Percentiles rank a stretch among this genome's conserved stretches.
These are phyloP conservation scores for Schrenkiella parvula DNA, from an alignment of 345 rosid species.

Conservation along the genomic window DNA sequence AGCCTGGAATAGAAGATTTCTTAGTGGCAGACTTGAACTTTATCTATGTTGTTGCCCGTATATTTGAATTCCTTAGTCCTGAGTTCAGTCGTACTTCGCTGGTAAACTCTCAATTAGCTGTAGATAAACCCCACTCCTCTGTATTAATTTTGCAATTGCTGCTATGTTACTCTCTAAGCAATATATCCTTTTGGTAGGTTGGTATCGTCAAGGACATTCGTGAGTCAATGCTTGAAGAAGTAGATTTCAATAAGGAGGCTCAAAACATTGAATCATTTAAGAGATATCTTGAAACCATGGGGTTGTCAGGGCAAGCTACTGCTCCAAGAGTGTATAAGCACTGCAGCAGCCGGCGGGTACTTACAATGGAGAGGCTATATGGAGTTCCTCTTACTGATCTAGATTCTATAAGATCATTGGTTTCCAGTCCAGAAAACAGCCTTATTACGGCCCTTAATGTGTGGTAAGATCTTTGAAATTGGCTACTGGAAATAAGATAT, in stretches of 20 bases:
- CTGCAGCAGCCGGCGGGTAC: slow-evolving; percentile 75
- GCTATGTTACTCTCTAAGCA: background rate
- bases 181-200: slow-evolving; percentile 45
- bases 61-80: slow-evolving; percentile 90
- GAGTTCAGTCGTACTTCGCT: slow-evolving; percentile 80
- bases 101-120: slow-evolving; percentile 44
- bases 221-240: slow-evolving; percentile 98
- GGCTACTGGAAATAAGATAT: background rate
- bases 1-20: slow-evolving; percentile 89
- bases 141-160: background rate
- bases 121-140: background rate
- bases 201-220: slow-evolving; percentile 86
- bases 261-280: slow-evolving; percentile 70
- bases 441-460: slow-evolving; percentile 94
- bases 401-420: slow-evolving; percentile 84
- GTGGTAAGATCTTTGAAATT: slow-evolving; percentile 49
- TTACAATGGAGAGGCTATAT: slow-evolving; percentile 96
- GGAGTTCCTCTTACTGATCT: slow-evolving; percentile 99
- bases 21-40: slow-evolving; percentile 94
- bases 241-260: slow-evolving; percentile 89
- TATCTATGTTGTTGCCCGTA: slow-evolving; percentile 78
- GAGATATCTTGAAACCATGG: slow-evolving; percentile 82
- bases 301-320: slow-evolving; percentile 84
- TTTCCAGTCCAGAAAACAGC: slow-evolving; percentile 82
- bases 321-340: slow-evolving; percentile 85